A percentile compares a stretch with the other conserved stretches of the same genome.
Conservation (phyloP, 352 stramenopile genomes). For the Peronospora belbahrii region DNA sequence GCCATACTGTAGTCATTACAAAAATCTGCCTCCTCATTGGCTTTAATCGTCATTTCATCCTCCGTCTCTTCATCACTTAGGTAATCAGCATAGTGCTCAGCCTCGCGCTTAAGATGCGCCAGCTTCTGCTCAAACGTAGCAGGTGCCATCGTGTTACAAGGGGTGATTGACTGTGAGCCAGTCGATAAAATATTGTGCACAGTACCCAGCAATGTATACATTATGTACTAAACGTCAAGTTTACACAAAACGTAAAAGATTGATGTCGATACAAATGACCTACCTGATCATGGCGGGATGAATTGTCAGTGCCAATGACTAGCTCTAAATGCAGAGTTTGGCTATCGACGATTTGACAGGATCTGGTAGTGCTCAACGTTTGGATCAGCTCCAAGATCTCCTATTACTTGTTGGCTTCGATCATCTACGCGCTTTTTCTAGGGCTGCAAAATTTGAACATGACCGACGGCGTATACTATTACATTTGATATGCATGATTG, state of each 20-base stretch:
- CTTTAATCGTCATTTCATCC: constrained; percentile 49
- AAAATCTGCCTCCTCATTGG: constrained; percentile 71
- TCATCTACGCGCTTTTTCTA: too few relatives aligned
- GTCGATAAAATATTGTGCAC: not conserved
- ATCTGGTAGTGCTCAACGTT: too few relatives aligned
- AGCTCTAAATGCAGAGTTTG: too few relatives aligned
- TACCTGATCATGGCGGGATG: too few relatives aligned
- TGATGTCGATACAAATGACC: too few relatives aligned
- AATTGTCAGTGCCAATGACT: too few relatives aligned
- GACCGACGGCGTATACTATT: too few relatives aligned
- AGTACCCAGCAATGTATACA: not conserved
- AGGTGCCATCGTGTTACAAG: constrained; percentile 37
- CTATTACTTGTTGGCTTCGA: too few relatives aligned
- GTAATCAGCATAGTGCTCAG: constrained; percentile 72
- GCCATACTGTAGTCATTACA: constrained; percentile 75
- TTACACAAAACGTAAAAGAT: not conserved
- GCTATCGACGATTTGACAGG: too few relatives aligned
- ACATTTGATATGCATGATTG: too few relatives aligned
- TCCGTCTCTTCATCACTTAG: constrained; percentile 74
- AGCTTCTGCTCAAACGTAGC: constrained; percentile 76
- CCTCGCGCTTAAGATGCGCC: constrained; percentile 57
- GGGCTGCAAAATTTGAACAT: too few relatives aligned
- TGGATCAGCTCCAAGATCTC: too few relatives aligned
- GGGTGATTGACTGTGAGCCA: constrained; percentile 10
- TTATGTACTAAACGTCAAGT: not conserved